These are phyloP conservation scores for Fusarium sp. DNA, from an alignment of 2,329 filamentous ascomycete genomes.

Conservation along the genomic window DNA sequence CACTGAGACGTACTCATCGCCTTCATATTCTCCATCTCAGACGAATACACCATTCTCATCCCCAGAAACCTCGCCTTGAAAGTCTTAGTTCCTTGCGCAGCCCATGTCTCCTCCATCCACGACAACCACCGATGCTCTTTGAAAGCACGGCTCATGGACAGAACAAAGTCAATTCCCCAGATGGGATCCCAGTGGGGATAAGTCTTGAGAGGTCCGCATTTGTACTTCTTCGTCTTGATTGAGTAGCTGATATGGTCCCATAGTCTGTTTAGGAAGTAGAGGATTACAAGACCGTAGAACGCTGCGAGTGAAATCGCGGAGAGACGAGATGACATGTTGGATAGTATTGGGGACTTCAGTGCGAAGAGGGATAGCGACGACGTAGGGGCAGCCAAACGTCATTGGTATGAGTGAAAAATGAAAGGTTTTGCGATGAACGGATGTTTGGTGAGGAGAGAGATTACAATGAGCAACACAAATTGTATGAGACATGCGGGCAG, in stretches of 20 bases:
- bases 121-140: constrained; percentile 29
- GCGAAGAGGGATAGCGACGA: not conserved
- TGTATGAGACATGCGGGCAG: not conserved
- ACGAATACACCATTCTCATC: constrained; percentile 30
- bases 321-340: not conserved
- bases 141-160: constrained; percentile 28
- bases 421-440: fast-evolving
- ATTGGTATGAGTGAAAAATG: not conserved
- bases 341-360: not conserved
- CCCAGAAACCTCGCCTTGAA: constrained; percentile 37
- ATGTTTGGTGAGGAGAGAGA: not conserved
- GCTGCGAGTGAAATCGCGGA: not conserved
- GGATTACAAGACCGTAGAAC: not conserved
- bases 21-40: constrained; percentile 36
- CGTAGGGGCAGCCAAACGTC: not conserved
- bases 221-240: constrained; percentile 6
- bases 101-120: constrained; percentile 28
- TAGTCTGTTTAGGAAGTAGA: not conserved
- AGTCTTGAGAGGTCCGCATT: not conserved
- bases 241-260: constrained; percentile 9
- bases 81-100: constrained; percentile 14
- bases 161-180: constrained; percentile 31
- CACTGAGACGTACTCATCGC: constrained; percentile 37
- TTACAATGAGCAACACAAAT: not conserved
- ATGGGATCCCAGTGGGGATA: constrained; percentile 1